These are phyloP conservation scores for Gossypioides kirkii DNA, from an alignment of 345 rosid genomes.

Conservation along the genomic window DNA sequence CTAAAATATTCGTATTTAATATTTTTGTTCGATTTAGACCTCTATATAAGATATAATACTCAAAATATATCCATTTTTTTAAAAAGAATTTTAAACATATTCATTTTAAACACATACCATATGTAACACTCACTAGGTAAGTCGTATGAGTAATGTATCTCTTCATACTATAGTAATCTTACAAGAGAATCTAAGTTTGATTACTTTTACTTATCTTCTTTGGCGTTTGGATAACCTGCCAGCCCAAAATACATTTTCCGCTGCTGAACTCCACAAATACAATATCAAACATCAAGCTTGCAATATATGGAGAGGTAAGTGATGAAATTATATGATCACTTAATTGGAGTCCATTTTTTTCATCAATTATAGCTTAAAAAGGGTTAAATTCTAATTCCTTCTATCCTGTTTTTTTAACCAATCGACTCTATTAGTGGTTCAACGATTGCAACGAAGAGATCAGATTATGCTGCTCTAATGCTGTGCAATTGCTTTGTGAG, in stretches of 20 bases:
- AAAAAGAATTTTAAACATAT: background rate
- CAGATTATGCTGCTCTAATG: conserved; percentile 42
- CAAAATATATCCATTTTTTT: too few relatives aligned
- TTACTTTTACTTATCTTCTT: background rate
- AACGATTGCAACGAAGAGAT: conserved; percentile 52
- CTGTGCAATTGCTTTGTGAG: conserved; percentile 32
- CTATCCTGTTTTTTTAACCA: conserved; percentile 6
- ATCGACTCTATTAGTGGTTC: conserved; percentile 53
- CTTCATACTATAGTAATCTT: background rate
- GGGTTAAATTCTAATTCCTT: background rate
- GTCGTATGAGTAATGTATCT: too few relatives aligned
- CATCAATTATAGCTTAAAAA: background rate
- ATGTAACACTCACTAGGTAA: too few relatives aligned
- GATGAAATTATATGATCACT: background rate
- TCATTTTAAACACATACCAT: background rate
- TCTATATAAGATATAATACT: too few relatives aligned
- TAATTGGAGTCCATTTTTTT: background rate
- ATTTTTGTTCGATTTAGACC: too few relatives aligned
- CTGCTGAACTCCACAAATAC: conserved; percentile 31
- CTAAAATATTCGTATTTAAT: too few relatives aligned
- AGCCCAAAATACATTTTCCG: conserved; percentile 49
- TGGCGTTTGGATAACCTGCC: conserved; percentile 11
- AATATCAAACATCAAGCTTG: conserved; percentile 39
- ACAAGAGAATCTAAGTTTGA: background rate
- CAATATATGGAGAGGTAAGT: conserved; percentile 57